Base-by-base conservation (phyloP, 2,329 filamentous ascomycete species). In the Didymella lethalis region DNA sequence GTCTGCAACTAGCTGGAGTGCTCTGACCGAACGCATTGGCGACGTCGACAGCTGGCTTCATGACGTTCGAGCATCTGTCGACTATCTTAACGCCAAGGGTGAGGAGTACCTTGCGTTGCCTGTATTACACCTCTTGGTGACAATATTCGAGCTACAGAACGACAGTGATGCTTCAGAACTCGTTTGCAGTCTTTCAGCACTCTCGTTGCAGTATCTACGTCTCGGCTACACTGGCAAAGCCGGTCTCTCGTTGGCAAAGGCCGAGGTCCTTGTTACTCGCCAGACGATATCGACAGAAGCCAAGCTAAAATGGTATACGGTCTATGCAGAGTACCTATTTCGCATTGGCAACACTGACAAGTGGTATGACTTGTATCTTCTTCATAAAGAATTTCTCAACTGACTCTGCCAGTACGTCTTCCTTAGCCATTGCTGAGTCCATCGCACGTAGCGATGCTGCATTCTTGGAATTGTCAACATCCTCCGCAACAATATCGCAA, bases 271-370 rank as follows among this genome's bases (percentile, higher is more conserved):
- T 49, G 64, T 83, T 6, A 69, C 72, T 11, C 74, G 73, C 8
- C 75, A 76, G 40, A 72, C 74, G 1, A 64, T 81, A 2, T 80
- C 82, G 3, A 75, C 77, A 10, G 76, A 83, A 48, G 79, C 82
- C 14, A 77, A 74, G 28, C 65, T 89, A 14, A 80, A 82, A 32
- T 90, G 90, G 73, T 85, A 93, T 64, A 78, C 97, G 7, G 86
- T 88, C 0, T 87, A 88, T 61, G 88, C 90, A 0, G 91, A 96
- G 73, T 92, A 93, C 73, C 82, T 89, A 28, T 80, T 93, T 18
- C 85, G 85, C 1, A 84, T 88, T 12, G 90, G 89, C 10, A 86
- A 88, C 48, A 78, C 85, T 16, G 83, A 88, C 10, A 87, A 90
- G 76, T 89, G 82, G 77, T 79, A 71, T 66, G 66, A 28, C 14